A percentile compares a stretch with the other conserved stretches of the same genome.
Conservation (phyloP, 2,329 filamentous ascomycete genomes). For the Aspergillus carbonarius region DNA sequence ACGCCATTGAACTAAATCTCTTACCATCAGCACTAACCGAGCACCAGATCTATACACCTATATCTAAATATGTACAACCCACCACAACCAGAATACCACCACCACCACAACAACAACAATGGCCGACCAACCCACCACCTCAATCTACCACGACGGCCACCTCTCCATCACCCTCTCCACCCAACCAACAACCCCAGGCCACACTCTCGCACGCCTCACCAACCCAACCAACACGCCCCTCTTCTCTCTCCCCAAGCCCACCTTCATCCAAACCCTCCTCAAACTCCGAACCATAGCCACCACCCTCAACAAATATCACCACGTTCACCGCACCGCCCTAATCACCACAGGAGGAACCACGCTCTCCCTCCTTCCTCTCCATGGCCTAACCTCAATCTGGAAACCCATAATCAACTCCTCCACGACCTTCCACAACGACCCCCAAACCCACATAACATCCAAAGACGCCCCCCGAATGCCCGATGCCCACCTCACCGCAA, state of each 20-base stretch:
- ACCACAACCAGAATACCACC: background rate
- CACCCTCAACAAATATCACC: background rate
- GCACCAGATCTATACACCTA: background rate
- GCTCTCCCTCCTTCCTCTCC: conserved; percentile 1
- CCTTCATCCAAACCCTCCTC: background rate
- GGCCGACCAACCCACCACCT: background rate
- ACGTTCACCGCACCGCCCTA: background rate
- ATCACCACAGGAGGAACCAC: background rate
- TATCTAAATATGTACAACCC: background rate
- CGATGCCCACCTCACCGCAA: background rate
- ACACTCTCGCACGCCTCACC: conserved; percentile 3
- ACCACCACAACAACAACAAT: background rate
- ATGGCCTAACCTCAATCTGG: conserved; percentile 4
- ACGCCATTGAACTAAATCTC: background rate
- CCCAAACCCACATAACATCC: conserved; percentile 2
- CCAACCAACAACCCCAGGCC: conserved; percentile 1
- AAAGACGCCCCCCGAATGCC: background rate
- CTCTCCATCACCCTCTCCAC: background rate
- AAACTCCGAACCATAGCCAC: background rate
- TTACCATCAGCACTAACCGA: background rate
- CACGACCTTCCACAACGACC: background rate
- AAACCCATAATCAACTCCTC: background rate
- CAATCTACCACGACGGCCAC: background rate
- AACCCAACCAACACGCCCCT: background rate
- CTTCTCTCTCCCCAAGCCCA: background rate